phyloP scores from a whole-genome alignment of 2,329 filamentous ascomycete species.

The Pseudocercospora crystallina region DNA sequence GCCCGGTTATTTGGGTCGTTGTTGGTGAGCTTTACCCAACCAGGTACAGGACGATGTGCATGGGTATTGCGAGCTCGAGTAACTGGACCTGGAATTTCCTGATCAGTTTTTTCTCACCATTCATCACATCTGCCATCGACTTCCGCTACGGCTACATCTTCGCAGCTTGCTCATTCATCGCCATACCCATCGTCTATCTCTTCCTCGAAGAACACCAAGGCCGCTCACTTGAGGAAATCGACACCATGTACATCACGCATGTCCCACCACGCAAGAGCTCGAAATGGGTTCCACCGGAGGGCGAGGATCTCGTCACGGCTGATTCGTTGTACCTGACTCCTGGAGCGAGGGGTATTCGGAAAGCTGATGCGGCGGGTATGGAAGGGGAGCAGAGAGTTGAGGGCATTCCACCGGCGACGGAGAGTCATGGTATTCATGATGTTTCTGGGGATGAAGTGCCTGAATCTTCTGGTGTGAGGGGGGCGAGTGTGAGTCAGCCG shows the following conservation, averaged over 20 bases:
- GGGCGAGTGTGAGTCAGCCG: too few species aligned
- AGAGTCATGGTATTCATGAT: conserved; percentile 31
- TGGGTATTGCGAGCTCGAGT: conserved; percentile 57
- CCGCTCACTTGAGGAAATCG: conserved; percentile 74
- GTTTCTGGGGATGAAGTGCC: conserved; percentile 30
- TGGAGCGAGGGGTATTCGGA: conserved; percentile 34
- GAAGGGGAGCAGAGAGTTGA: conserved; percentile 28
- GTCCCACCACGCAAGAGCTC: conserved; percentile 33
- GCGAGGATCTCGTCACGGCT: conserved; percentile 33
- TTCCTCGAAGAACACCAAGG: conserved; percentile 75
- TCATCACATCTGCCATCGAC: conserved; percentile 70
- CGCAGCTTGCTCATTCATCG: conserved; percentile 67
- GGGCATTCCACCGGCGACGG: conserved; percentile 25
- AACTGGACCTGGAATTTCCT: conserved; percentile 55
- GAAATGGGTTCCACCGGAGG: conserved; percentile 34
- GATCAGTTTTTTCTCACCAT: conserved; percentile 69
- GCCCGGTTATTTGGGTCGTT: conserved; percentile 63
- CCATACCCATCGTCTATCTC: conserved; percentile 68
- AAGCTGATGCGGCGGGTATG: conserved; percentile 34
- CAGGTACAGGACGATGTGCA: conserved; percentile 49
- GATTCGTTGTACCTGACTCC: conserved; percentile 31
- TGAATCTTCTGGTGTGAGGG: conserved; percentile 29
- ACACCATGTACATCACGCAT: conserved; percentile 67
- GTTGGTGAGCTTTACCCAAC: conserved; percentile 52
- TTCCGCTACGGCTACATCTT: conserved; percentile 77